Conservation (phyloP, 1,139 yeast genomes). For the Suhomyces kunorum region DNA sequence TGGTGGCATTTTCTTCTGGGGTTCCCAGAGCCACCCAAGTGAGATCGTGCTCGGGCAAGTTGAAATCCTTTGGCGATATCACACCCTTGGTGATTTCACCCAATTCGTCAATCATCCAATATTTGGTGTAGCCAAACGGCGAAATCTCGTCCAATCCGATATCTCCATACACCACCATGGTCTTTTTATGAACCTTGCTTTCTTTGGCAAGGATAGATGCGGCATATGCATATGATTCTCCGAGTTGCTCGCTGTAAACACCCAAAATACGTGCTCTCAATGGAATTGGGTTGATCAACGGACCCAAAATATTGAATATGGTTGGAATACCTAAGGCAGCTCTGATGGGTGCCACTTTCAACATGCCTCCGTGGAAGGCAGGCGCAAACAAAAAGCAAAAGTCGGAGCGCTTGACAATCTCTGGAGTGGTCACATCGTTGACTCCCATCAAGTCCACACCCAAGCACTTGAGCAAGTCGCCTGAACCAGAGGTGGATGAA, state of each 20-base stretch:
- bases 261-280: slow-evolving; percentile 82
- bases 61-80: slow-evolving; percentile 72
- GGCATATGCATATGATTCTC: slow-evolving; percentile 82
- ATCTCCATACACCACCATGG: slow-evolving; percentile 90
- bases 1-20: slow-evolving; percentile 76
- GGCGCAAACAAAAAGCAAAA: slow-evolving; percentile 91
- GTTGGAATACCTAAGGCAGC: slow-evolving; percentile 84
- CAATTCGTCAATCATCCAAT: slow-evolving; percentile 68
- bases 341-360: slow-evolving; percentile 74
- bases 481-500: slow-evolving; percentile 90
- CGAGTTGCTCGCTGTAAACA: slow-evolving; percentile 77
- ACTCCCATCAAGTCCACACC: slow-evolving; percentile 79
- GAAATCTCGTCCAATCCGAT: slow-evolving; percentile 91
- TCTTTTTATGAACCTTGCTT: slow-evolving; percentile 51
- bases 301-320: slow-evolving; percentile 90
- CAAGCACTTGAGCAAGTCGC: slow-evolving; percentile 73
- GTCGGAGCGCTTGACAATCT: slow-evolving; percentile 53
- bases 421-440: slow-evolving; percentile 63
- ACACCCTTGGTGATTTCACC: slow-evolving; percentile 36
- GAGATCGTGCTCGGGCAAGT: slow-evolving; percentile 72
- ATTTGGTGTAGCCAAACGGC: slow-evolving; percentile 77
- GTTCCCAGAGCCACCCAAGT: slow-evolving; percentile 77
- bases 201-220: slow-evolving; percentile 53
- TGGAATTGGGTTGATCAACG: slow-evolving; percentile 88
- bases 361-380: slow-evolving; percentile 93